Conservation (phyloP, 495 filamentous ascomycete genomes). For the Aspergillus coremiiformis region DNA sequence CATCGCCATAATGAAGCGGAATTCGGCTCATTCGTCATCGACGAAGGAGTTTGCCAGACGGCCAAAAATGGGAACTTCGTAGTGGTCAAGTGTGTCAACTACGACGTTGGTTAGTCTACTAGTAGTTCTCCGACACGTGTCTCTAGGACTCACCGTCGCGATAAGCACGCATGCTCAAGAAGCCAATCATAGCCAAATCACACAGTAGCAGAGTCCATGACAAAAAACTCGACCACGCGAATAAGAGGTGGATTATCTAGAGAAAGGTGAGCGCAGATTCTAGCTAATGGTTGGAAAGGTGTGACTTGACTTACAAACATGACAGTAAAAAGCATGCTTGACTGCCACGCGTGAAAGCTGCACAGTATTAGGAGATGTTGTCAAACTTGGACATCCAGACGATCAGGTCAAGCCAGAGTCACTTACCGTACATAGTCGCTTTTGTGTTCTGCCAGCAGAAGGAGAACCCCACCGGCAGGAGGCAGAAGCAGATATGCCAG, state of each 20-base stretch:
- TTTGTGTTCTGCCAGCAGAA: conserved; percentile 83
- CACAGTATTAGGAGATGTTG: conserved; percentile 7
- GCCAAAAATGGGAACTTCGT: conserved; percentile 78
- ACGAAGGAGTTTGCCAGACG: conserved; percentile 79
- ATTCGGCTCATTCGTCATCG: conserved; percentile 74
- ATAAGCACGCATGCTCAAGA: conserved; percentile 73
- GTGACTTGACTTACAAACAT: conserved; percentile 56
- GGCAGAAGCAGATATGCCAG: conserved; percentile 84
- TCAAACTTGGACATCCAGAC: background rate
- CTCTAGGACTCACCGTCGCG: conserved; percentile 55
- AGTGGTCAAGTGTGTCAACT: conserved; percentile 87
- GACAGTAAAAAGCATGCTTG: conserved; percentile 73
- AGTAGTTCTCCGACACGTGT: background rate
- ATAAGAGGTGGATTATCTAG: conserved; percentile 68
- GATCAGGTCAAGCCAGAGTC: background rate
- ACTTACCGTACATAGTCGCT: conserved; percentile 92
- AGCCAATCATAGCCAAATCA: conserved; percentile 71
- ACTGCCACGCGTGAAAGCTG: conserved; percentile 96
- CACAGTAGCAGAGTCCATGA: conserved; percentile 74
- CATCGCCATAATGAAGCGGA: conserved; percentile 25
- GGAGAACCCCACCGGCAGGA: conserved; percentile 75
- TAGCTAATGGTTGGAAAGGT: background rate
- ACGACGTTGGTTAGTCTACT: background rate
- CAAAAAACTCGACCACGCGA: conserved; percentile 75
- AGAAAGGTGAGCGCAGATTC: conserved; percentile 7